Conservation (phyloP, 768 basidiomycete species). For the Candolleomyces efflorescens region DNA sequence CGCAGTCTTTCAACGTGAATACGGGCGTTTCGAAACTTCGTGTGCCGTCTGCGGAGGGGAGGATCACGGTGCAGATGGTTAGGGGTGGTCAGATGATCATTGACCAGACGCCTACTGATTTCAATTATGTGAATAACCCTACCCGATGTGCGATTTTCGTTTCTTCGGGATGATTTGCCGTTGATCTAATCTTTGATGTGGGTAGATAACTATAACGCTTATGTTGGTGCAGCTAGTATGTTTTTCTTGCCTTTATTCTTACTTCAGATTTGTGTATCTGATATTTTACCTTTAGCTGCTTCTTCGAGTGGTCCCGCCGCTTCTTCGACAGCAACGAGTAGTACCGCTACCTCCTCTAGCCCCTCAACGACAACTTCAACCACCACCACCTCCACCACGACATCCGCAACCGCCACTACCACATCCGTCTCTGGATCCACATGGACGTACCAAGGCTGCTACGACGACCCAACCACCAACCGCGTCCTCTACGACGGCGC, state of each 20-base stretch:
- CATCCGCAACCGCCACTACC: conserved; percentile 11
- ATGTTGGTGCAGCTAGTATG: conserved; percentile 46
- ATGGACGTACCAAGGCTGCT: conserved; percentile 19
- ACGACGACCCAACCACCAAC: conserved; percentile 7
- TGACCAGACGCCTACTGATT: conserved; percentile 43
- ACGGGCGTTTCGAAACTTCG: conserved; percentile 61
- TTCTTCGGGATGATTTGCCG: not conserved
- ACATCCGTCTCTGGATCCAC: conserved; percentile 13
- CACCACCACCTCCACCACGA: conserved; percentile 9
- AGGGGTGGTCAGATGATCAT: conserved; percentile 48
- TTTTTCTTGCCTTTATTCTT: conserved; percentile 1
- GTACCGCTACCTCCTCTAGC: not conserved
- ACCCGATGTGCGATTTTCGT: conserved; percentile 27
- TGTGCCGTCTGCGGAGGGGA: conserved; percentile 49
- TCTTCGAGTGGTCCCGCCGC: conserved; percentile 3
- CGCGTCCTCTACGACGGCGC: conserved; percentile 2
- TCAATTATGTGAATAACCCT: conserved; percentile 33
- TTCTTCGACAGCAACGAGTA: not conserved
- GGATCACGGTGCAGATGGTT: conserved; percentile 52
- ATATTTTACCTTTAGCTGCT: not conserved
- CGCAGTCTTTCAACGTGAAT: conserved; percentile 36
- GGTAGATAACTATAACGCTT: conserved; percentile 62
- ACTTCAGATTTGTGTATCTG: not conserved
- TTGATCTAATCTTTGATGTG: conserved; percentile 13
- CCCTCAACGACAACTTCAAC: conserved; percentile 10